Base-by-base conservation (phyloP, 257 asterid genomes). In the Oldenlandia corymbosa region DNA sequence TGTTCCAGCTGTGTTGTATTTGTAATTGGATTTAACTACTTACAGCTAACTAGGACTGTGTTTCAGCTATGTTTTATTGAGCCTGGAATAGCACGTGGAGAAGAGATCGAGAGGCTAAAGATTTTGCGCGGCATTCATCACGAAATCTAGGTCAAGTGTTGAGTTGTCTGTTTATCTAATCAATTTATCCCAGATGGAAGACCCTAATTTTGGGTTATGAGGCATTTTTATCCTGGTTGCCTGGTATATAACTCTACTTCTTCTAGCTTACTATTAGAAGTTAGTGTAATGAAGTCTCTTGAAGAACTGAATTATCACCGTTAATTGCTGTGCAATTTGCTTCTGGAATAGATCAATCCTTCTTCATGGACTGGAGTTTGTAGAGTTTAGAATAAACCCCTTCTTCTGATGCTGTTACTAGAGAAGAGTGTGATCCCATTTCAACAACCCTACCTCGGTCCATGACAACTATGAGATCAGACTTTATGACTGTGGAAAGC, bases 31-130 rank as follows among this genome's bases (percentile, higher is more conserved):
- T 64, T 50, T 41, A 30, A 17, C 48, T 37, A 17, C 5, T 18
- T 46, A 49, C 65, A 47, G 34, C 5, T 21, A 49, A 21, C 42
- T 21, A 30, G 69, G 31, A 56, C 58, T 54, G 57, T 64, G 54
- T 70, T 50, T 61, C 89, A 91, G 98, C 61, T 91, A 60, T 91
- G 96, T 71, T 83, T 66, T 72, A 50, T 91, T 71, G 95, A 88
- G 69, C 82, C 80, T 75, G 97, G 97, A 71, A 74, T 91, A 68
- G 95, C 93, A 23, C 42, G 37, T 27, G 92, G 87, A 68, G 79
- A 81, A 64, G 95, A 88, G 81, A 68, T 82, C 75, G 91, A 83
- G 71, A 67, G 69, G 72, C 81, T 88, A 68, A 91, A 91, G 90
- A 76, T 78, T 68, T 37, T 91, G 34, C 76, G 67, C 53, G 76